Evolutionary conservation across 352 stramenopile species (phyloP), one percentile per base, ranked within the genome.

Genomic region (Saprolegnia diclina): DNA sequence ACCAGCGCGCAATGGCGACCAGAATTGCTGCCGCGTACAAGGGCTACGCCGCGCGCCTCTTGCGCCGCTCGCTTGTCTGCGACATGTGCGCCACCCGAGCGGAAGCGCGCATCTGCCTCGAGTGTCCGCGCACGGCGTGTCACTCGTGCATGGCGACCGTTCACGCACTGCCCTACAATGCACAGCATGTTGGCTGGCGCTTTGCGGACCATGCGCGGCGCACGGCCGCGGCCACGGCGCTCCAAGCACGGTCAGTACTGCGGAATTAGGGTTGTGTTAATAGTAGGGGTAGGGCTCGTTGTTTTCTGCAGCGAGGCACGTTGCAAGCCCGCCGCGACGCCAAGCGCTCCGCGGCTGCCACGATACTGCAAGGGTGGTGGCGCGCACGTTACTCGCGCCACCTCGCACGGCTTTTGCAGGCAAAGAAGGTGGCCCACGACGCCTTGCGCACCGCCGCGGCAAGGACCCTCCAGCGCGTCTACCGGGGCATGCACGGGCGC

Each of bases 71-170:
- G 32, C 80, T 79, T 0, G 19, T 72, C 22, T 91, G 83, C 48
- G 52, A 45, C 0, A 69, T 85, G 21, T 91, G 83, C 46, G 59
- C 77, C 6, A 71, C 72, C 10, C 71, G 74, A 10, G 79, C 82
- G 5, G 62, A 79, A 0, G 75, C 77, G 3, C 56, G 64, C 26
- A 75, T 79, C 40, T 91, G 83, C 38, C 74, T 74, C 9, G 63
- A 69, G 1, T 90, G 83, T n/a, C n/a, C 44, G 19, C 67, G 74
- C 29, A 67, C 48, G 5, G 85, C 79, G 29, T 90, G 82, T 66
- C 79, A 77, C 59, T 75, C 78, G 26, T 88, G 80, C 50, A 72
- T 77, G 42, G 66, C 57, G 32, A 55, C 78, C 10, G 78, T 63
- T 1, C 72, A 59, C 26, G 19, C 67, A 3, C 48, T 71, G 1